phyloP scores from a whole-genome alignment of 495 filamentous ascomycete species.

The Aspergillus campestris region DNA sequence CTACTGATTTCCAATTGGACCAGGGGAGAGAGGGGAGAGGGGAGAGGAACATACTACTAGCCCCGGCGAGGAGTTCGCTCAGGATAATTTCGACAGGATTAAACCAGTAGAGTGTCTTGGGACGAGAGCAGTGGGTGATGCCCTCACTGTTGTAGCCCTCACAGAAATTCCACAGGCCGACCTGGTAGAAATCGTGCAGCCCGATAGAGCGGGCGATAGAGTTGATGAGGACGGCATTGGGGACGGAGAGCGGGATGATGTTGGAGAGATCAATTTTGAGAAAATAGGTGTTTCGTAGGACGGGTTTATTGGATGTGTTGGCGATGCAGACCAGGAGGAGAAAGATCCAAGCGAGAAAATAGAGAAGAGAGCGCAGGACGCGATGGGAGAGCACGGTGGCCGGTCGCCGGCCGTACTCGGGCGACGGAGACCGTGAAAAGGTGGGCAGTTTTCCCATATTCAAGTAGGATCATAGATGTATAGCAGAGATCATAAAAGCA shows the following conservation, averaged over 20 bases:
- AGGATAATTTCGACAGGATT: conserved; percentile 76
- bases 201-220: conserved; percentile 81
- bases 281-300: conserved; percentile 67
- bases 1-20: not conserved
- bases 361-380: conserved; percentile 56
- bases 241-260: conserved; percentile 68
- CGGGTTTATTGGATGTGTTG: conserved; percentile 49
- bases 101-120: conserved; percentile 73
- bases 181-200: conserved; percentile 88
- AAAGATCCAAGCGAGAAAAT: conserved; percentile 67
- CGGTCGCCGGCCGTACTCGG: conserved; percentile 14
- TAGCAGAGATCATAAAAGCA: not conserved
- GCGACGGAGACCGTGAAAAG: conserved; percentile 17
- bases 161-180: conserved; percentile 85
- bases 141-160: conserved; percentile 69
- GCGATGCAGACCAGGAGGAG: conserved; percentile 71
- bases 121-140: conserved; percentile 64
- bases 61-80: conserved; percentile 68
- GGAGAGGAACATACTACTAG: conserved; percentile 49
- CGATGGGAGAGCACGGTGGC: conserved; percentile 32
- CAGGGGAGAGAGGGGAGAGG: not conserved
- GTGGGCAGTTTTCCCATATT: conserved; percentile 26
- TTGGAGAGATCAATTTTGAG: conserved; percentile 74
- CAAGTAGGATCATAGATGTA: no score
- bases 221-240: conserved; percentile 73